Base-by-base conservation (phyloP, 176 grass and related monocot species). In the Carex pumila region DNA sequence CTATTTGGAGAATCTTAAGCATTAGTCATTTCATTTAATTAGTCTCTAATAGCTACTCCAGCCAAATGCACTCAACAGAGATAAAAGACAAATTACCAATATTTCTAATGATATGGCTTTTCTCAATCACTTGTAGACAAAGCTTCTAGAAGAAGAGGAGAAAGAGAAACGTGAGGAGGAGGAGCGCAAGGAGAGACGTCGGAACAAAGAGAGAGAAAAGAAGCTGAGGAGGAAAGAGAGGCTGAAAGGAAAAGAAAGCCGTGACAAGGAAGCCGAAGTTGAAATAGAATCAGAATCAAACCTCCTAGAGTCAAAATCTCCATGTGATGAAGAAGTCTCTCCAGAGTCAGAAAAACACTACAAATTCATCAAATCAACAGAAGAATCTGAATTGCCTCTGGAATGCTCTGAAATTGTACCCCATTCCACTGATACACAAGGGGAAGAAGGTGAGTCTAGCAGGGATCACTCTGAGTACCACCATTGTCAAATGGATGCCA, bases 61-160 rank as follows among this genome's bases (percentile, higher is more conserved):
- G 6, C 12, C 22, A 56, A 77, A 11, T 78, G 7, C 29, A 78
- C 22, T 57, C 13, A 78, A 32, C 73, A 78, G 47, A 78, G 57
- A 34, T 17, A 14, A 78, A 78, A 78, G 50, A 78, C 2, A 7
- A 32, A 77, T 57, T 34, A 31, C 3, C 29, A 34, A 36, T 64
- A 58, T 76, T 12, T 85, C 84, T 73, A 85, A 85, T 74, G 8
- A 84, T 37, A 13, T 50, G 29, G 78, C 45, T 72, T 61, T 39
- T 41, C 21, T 84, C 18, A 37, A 61, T 37, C 71, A 76, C 73
- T 14, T 34, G 78, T 84, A 98, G 95, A 98, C 90, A 65, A 91
- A 90, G 66, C 92, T 97, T 89, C 87, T 94, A 31, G 96, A 98
- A 87, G 96, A 98, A 93, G 96, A 95, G 79, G 96, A 98, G 86